Evolutionary conservation across 192 early-diverging fungal genomes (phyloP).

Genomic region (Linnemannia exigua): DNA sequence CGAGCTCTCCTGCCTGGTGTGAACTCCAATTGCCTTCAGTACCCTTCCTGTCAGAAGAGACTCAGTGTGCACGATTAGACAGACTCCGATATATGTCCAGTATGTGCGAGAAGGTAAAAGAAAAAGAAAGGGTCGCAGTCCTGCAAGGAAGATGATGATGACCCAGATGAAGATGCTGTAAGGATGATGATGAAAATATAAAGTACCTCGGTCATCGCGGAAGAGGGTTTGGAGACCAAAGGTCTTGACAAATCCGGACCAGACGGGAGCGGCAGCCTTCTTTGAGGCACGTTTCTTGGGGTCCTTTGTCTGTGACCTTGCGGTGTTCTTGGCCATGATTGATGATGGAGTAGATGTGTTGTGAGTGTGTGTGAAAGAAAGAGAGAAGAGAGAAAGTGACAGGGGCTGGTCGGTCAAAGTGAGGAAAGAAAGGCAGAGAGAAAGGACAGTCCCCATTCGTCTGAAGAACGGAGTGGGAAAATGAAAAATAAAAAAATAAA

Average conservation of each 20-base stretch:
- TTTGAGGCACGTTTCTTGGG: slow-evolving; percentile 40
- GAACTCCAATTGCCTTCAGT: not conserved
- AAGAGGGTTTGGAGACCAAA: slow-evolving; percentile 24
- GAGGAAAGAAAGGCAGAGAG: slow-evolving; percentile 11
- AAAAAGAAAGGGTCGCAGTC: not conserved
- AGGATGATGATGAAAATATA: not conserved
- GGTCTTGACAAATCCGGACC: slow-evolving; percentile 36
- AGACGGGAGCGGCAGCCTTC: slow-evolving; percentile 44
- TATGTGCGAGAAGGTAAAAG: not conserved
- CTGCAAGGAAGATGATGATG: not conserved
- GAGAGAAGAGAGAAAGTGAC: slow-evolving; percentile 17
- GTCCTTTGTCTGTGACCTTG: slow-evolving; percentile 20
- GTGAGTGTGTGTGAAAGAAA: slow-evolving; percentile 7
- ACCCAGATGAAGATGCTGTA: not conserved
- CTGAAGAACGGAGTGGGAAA: not conserved
- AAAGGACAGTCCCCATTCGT: not conserved
- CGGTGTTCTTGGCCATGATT: slow-evolving; percentile 24
- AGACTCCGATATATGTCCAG: not conserved
- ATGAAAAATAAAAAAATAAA: not conserved
- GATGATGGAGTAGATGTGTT: slow-evolving; percentile 10
- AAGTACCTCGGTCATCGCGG: slow-evolving; percentile 42
- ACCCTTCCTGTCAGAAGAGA: not conserved
- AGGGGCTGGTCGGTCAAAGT: not conserved
- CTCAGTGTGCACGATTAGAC: not conserved
- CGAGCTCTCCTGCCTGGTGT: not conserved